A percentile compares a stretch with the other conserved stretches of the same genome.
Evolutionary conservation across 1,139 yeast genomes (phyloP).

Genomic region (Candida dubliniensis): DNA sequence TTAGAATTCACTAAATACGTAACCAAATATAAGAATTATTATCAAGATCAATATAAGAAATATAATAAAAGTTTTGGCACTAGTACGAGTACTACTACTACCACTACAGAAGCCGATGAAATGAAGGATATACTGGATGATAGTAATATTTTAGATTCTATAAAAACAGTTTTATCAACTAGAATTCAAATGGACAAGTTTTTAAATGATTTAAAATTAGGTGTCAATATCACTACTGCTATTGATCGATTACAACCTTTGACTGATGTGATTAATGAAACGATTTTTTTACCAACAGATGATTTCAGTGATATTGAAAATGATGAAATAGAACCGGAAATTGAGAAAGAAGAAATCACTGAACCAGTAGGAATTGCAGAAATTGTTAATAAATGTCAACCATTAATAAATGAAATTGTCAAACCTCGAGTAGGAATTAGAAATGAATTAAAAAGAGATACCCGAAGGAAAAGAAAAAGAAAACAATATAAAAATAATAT

Average conservation of each 20-base stretch:
- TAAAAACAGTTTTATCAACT: conserved; percentile 41
- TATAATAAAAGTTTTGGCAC: conserved; percentile 16
- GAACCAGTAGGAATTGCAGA: conserved; percentile 59
- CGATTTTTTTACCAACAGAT: conserved; percentile 52
- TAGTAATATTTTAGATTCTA: conserved; percentile 29
- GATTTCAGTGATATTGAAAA: conserved; percentile 31
- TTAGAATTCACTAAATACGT: conserved; percentile 33
- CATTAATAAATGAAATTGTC: conserved; percentile 52
- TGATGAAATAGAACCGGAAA: conserved; percentile 15
- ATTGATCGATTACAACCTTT: conserved; percentile 58
- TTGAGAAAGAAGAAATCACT: conserved; percentile 25
- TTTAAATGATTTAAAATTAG: conserved; percentile 51
- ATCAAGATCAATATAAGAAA: conserved; percentile 2
- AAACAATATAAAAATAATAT: conserved; percentile 2
- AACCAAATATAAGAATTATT: conserved; percentile 23
- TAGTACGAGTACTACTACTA: conserved; percentile 13
- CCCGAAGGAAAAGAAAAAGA: conserved; percentile 8
- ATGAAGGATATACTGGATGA: conserved; percentile 28
- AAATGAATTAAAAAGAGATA: conserved; percentile 9
- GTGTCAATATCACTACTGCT: conserved; percentile 53
- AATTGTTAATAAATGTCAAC: conserved; percentile 48
- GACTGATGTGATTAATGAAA: conserved; percentile 49
- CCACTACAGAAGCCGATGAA: too few relatives aligned
- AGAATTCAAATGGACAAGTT: conserved; percentile 51
- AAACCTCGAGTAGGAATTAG: conserved; percentile 34